These are phyloP conservation scores for Pisolithus marmoratus DNA, from an alignment of 768 basidiomycete species.

Conservation along the genomic window DNA sequence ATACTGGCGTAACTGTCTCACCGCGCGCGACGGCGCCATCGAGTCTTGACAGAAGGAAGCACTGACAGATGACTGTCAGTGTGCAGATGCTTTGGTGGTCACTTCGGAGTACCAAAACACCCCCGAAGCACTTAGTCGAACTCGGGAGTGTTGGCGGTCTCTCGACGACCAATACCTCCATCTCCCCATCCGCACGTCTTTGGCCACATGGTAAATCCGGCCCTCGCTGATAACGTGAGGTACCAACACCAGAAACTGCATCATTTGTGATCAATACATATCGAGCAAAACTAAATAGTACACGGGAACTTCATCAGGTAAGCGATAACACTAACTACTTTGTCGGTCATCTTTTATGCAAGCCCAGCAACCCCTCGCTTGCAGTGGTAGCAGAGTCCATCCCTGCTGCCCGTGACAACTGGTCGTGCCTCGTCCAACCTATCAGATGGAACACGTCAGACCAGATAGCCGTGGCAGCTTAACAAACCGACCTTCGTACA, in stretches of 20 bases:
- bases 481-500: slow-evolving; percentile 31
- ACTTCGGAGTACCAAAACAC: no score
- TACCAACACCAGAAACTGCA: slow-evolving; percentile 1
- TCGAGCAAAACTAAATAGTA: slow-evolving; percentile 15
- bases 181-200: not conserved
- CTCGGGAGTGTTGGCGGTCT: not conserved
- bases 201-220: not conserved
- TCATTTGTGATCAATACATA: slow-evolving; percentile 10
- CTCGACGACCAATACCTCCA: not conserved
- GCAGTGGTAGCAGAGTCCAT: slow-evolving; percentile 18
- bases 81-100: not conserved
- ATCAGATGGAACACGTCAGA: slow-evolving; percentile 11
- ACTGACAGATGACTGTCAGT: not conserved
- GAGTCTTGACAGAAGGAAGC: not conserved
- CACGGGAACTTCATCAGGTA: slow-evolving; percentile 9
- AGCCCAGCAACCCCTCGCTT: slow-evolving; percentile 9
- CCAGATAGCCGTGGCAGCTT: not conserved
- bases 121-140: not conserved
- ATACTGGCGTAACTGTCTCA: not conserved
- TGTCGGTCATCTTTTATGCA: slow-evolving; percentile 1
- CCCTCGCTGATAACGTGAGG: slow-evolving; percentile 24
- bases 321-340: slow-evolving; percentile 2
- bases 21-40: not conserved
- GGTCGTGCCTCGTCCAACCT: slow-evolving; percentile 21
- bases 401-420: slow-evolving; percentile 14